Base-by-base conservation (phyloP, 257 asterid genomes). In the Solanum medicagineum region DNA sequence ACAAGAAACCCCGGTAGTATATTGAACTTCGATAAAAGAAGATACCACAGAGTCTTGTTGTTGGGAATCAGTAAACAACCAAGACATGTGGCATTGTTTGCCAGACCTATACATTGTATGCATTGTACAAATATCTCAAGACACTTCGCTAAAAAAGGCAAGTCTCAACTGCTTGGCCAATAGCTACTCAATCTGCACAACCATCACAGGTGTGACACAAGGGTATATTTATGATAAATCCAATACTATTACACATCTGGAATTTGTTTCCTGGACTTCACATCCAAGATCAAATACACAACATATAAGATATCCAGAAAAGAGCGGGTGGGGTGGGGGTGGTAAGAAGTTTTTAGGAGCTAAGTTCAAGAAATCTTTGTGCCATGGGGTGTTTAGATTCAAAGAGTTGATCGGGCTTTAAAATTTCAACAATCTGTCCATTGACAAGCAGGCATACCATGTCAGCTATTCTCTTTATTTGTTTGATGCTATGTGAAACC, bases 341-440 rank as follows among this genome's bases (percentile, higher is more conserved):
- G 8, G 60, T 7, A 6, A 29, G 65, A 79, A 26, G 65, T 26
- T 16, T 55, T 51, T 83, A 83, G 73, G 89, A 87, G 90, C 93
- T 90, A 89, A 92, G 93, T 87, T 93, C 88, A 80, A 93, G 93
- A 87, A 94, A 94, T 89, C 92, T 90, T 86, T 88, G 90, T 75
- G 94, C 94, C 93, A 89, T 93, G 42, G 95, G 97, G 89, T 93
- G 97, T 89, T 89, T 91, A 85, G 97, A 95, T 88, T 92, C 91
- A 2, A 92, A 90, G 63, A 94, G 92, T 42, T 86, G 87, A 85
- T 90, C 73, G 26, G 98, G 96, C 85, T 87, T 88, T 63, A 93
- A 84, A 81, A 91, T 90, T 84, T 94, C 98, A 47, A 94, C 95
- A 85, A 93, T 92, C 87, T 94, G 94, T 65, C 96, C 96, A 42